Base-by-base conservation (phyloP, 1,284 basidiomycete genomes). In the Porodaedalea pini region DNA sequence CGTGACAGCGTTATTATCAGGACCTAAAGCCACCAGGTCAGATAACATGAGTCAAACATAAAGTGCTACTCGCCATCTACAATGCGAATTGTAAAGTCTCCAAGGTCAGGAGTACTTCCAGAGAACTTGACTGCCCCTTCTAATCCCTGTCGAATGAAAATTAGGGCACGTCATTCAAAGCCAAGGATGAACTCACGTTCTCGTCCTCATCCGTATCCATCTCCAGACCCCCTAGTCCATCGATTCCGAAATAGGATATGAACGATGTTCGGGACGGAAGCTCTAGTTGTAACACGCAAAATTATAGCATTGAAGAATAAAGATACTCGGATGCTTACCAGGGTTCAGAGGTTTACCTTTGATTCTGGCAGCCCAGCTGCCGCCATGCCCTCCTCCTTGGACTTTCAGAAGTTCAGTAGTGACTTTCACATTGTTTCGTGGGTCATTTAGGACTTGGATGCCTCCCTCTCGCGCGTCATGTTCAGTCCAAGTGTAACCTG, bases 331-430 rank as follows among this genome's bases (percentile, higher is more conserved):
- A 43, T 27, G 69, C 79, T 59, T 60, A 91, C 90, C 72, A 60
- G 75, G 68, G 60, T 90, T 76, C 21, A 97, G 75, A 17, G 92
- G 90, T 66, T 85, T 81, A 17, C 94, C 94, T 66, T 86, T 88
- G 60, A 98, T 80, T 52, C 95, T 83, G 4, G 86, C 89, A 64
- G 88, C 92, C 94, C 94, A 98, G 69, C 88, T 92, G 15, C 91
- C 92, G 5, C 92, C 91, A 68, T 88, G 81, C 23, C 81, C 77
- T 13, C 90, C 91, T 32, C 85, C 88, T 11, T 86, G 78, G 32
- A 91, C 76, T 71, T 96, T 96, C 61, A 97, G 72, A 64, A 93
- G 88, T 66, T 92, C 86, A 1, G 91, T 93, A 7, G 86, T 91
- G 34, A 98, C 75, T 66, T 87, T 78, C 51, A 96, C 84, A 65